Percentiles rank a stretch among this genome's conserved stretches.
phyloP scores from a whole-genome alignment of 2,329 filamentous ascomycete genomes.

The Alternaria burnsii region DNA sequence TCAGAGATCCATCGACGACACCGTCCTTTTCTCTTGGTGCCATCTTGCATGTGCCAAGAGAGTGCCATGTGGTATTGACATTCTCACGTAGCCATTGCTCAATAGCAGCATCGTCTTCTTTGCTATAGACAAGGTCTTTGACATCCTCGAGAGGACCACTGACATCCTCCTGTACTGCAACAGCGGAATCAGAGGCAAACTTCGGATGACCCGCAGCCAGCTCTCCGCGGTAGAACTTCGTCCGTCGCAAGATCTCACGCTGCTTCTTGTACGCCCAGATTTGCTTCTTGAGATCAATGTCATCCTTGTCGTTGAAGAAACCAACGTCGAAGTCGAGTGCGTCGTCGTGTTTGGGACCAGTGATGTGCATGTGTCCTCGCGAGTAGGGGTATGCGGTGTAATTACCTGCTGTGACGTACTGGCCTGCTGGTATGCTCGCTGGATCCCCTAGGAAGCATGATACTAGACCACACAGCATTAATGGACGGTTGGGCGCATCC shows the following conservation, averaged over 20 bases:
- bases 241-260: constrained; percentile 67
- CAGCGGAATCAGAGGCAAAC: constrained; percentile 32
- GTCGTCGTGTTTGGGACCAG: constrained; percentile 54
- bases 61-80: constrained; percentile 46
- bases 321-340: constrained; percentile 66
- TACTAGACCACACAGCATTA: constrained; percentile 58
- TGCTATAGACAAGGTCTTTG: constrained; percentile 30
- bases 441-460: constrained; percentile 43
- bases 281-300: constrained; percentile 66
- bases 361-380: constrained; percentile 69
- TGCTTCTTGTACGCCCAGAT: constrained; percentile 71
- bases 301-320: constrained; percentile 63
- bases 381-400: constrained; percentile 70
- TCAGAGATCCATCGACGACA: constrained; percentile 38
- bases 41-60: constrained; percentile 46
- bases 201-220: constrained; percentile 36
- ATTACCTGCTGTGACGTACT: constrained; percentile 63
- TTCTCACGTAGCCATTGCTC: constrained; percentile 53
- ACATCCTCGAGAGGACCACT: constrained; percentile 19
- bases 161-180: constrained; percentile 19
- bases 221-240: constrained; percentile 58
- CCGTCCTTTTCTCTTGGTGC: constrained; percentile 41
- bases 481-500: constrained; percentile 55
- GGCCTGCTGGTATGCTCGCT: constrained; percentile 45
- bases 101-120: constrained; percentile 48